Conservation (phyloP, 768 basidiomycete species). For the Trametes elegans region DNA sequence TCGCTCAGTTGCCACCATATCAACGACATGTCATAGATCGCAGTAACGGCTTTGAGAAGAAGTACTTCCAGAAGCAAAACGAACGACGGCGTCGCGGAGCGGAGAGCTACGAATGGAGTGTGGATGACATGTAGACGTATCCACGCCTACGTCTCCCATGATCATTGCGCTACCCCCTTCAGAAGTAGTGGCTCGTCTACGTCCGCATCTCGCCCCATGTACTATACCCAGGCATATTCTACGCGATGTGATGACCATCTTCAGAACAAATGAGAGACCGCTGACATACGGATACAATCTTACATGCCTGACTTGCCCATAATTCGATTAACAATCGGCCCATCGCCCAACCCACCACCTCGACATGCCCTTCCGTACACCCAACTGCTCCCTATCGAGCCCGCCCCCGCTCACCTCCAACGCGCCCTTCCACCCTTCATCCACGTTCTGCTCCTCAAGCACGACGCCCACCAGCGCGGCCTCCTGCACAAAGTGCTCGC, state of each 20-base stretch:
- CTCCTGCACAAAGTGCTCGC: slow-evolving; percentile 49
- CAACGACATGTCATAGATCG: slow-evolving; percentile 53
- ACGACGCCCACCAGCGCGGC: slow-evolving; percentile 40
- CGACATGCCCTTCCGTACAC: slow-evolving; percentile 54
- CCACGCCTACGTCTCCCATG: neutral
- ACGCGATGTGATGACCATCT: too few species aligned
- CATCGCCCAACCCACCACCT: slow-evolving; percentile 64
- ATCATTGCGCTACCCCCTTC: neutral
- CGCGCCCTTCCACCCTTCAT: slow-evolving; percentile 46
- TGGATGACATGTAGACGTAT: slow-evolving; percentile 81
- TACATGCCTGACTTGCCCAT: too few species aligned
- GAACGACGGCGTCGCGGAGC: slow-evolving; percentile 63
- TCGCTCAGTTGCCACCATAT: neutral
- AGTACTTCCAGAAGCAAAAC: slow-evolving; percentile 82
- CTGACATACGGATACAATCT: too few species aligned
- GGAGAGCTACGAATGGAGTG: slow-evolving; percentile 83
- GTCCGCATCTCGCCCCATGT: neutral
- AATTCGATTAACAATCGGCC: slow-evolving; percentile 14
- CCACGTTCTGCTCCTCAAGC: slow-evolving; percentile 45
- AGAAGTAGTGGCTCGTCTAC: neutral
- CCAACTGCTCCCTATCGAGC: slow-evolving; percentile 46
- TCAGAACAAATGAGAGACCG: too few species aligned
- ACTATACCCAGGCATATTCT: neutral
- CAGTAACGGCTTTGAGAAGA: slow-evolving; percentile 93
- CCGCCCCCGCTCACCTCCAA: slow-evolving; percentile 40